Conservation (phyloP, 768 basidiomycete genomes). For the Phaeolepiota aurea region DNA sequence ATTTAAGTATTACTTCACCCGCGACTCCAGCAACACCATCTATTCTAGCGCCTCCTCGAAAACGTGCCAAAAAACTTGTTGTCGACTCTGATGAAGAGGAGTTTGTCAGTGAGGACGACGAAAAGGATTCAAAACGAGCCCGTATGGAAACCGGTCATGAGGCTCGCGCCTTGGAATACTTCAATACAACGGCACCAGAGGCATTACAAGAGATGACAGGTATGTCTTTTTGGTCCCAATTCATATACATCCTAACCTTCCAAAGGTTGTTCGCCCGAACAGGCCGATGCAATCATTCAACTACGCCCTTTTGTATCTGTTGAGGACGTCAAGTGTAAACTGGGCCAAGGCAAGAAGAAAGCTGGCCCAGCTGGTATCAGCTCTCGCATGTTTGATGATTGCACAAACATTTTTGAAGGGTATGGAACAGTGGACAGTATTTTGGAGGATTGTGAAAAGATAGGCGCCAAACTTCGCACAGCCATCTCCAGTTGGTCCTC, state of each 20-base stretch:
- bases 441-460: constrained; percentile 80
- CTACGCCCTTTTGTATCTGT: constrained; percentile 75
- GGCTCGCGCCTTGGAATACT: constrained; percentile 52
- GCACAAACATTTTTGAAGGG: constrained; percentile 72
- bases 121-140: constrained; percentile 18
- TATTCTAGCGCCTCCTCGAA: constrained; percentile 31
- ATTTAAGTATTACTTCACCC: constrained; percentile 25
- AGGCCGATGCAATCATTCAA: constrained; percentile 71
- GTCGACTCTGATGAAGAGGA: constrained; percentile 61
- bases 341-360: constrained; percentile 85
- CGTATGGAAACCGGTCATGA: constrained; percentile 31
- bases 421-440: constrained; percentile 87
- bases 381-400: constrained; percentile 85
- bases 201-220: constrained; percentile 72
- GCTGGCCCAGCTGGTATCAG: constrained; percentile 78
- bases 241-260: constrained; percentile 4
- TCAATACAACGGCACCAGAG: constrained; percentile 54
- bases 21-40: constrained; percentile 23
- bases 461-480: constrained; percentile 64
- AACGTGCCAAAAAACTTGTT: constrained; percentile 51
- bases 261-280: constrained; percentile 70
- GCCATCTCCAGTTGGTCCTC: constrained; percentile 76
- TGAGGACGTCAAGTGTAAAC: constrained; percentile 66
- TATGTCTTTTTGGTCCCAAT: constrained; percentile 19
- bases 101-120: constrained; percentile 38